Conservation (phyloP, 345 rosid species). For the Hypericum perforatum region DNA sequence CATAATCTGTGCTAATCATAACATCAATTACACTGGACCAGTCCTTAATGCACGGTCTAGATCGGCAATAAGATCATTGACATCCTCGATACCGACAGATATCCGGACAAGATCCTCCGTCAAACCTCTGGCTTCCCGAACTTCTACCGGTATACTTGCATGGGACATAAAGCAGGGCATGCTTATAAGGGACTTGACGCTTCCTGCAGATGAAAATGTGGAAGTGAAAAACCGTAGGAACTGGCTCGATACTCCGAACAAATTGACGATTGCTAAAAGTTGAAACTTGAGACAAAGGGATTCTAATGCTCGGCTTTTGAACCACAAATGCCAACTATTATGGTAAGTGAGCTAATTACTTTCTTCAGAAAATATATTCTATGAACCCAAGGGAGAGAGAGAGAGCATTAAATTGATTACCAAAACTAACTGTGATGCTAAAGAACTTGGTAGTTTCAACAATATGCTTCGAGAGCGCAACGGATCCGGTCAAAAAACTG, state of each 20-base stretch:
- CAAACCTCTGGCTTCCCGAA: constrained; percentile 85
- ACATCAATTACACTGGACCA: constrained; percentile 30
- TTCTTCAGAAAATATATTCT: too few species aligned
- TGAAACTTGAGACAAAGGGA: too few species aligned
- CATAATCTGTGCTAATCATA: too few species aligned
- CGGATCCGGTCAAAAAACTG: constrained; percentile 87
- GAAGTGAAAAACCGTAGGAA: too few species aligned
- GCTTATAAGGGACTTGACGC: constrained; percentile 94
- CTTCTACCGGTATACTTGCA: constrained; percentile 75
- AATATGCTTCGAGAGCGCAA: constrained; percentile 73
- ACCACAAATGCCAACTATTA: too few species aligned
- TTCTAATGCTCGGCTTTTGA: too few species aligned
- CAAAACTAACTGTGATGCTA: constrained; percentile 94
- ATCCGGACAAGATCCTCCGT: constrained; percentile 83
- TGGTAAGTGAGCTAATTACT: too few species aligned
- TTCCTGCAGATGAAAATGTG: constrained; percentile 33
- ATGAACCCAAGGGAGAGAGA: background rate
- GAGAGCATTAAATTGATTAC: constrained; percentile 33
- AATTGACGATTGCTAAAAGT: too few species aligned
- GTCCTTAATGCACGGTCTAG: constrained; percentile 61
- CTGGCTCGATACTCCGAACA: too few species aligned
- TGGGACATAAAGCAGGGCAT: constrained; percentile 99
- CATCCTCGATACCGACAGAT: constrained; percentile 93
- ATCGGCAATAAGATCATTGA: constrained; percentile 75
- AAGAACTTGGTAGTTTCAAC: constrained; percentile 85